Base-by-base conservation (phyloP, 495 filamentous ascomycete genomes). In the Chlorociboria aeruginascens region DNA sequence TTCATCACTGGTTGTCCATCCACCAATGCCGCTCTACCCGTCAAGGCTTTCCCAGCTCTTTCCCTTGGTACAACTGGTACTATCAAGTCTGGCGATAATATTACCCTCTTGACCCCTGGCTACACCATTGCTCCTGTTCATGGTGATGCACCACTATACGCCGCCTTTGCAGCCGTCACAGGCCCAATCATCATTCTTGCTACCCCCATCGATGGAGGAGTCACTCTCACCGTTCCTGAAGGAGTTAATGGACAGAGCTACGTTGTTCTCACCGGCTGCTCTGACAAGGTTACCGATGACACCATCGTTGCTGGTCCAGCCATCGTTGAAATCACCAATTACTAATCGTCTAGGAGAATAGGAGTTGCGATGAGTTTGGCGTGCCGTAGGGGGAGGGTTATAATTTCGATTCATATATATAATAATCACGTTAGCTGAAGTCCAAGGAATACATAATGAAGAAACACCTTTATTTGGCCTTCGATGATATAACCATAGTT, bases 231-330 rank as follows among this genome's bases (percentile, higher is more conserved):
- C 9, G 59, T 73, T 30, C 70, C 70, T 3, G 17, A 44, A 8
- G 67, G 66, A 10, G 49, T 70, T n/a, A 59, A 65, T 31, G 70
- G 67, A 8, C 70, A 73, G 62, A 67, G 60, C 43, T 72, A 73
- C 47, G 62, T 69, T 14, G 56, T 72, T 13, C 50, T 73, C 14
- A 69, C 64, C 1, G 59, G 40, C 13, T 64, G 62, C 39, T 56
- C 58, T 14, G 56, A 56, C 4, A 50, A 40, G 6, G 62, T 67
- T 13, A 63, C 53, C 8, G 70, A 71, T 47, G 62, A 71, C 13
- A 68, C 55, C 20, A 58, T 65, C 29, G 49, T 62, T 37, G 66
- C 70, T 30, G 70, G 70, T 1, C 70, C 70, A 8, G 65, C 56
- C 8, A 58, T 72, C 28, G 14, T 72, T 17, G 69, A 72, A 52